These are phyloP conservation scores for Botrytis fragariae DNA, from an alignment of 2,329 filamentous ascomycete species.

Conservation along the genomic window DNA sequence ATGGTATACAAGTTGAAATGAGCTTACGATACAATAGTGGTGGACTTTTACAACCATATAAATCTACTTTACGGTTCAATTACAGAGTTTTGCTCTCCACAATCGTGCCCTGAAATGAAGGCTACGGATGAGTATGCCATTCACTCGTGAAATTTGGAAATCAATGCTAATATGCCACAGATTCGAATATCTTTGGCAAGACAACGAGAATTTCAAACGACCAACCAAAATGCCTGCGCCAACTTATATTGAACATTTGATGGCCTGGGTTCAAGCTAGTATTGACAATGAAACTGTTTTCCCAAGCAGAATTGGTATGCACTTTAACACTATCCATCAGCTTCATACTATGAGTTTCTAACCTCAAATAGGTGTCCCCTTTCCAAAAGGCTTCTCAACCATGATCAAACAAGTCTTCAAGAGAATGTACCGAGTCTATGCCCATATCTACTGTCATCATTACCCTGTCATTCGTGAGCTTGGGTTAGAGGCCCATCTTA, in stretches of 20 bases:
- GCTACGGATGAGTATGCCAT: slow-evolving; percentile 90
- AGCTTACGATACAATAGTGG: slow-evolving; percentile 60
- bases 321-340: slow-evolving; percentile 48
- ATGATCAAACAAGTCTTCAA: slow-evolving; percentile 97
- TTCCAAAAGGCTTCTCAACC: slow-evolving; percentile 86
- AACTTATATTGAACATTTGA: slow-evolving; percentile 95
- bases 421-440: slow-evolving; percentile 96
- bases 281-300: slow-evolving; percentile 96
- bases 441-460: slow-evolving; percentile 99
- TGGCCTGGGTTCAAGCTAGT: slow-evolving; percentile 93
- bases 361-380: slow-evolving; percentile 68
- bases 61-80: slow-evolving; percentile 98
- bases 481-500: slow-evolving; percentile 92
- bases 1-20: background rate
- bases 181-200: slow-evolving; percentile 99
- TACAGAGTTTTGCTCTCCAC: slow-evolving; percentile 97
- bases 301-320: slow-evolving; percentile 81
- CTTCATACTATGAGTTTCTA: slow-evolving; percentile 29
- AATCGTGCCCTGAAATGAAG: slow-evolving; percentile 98
- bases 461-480: slow-evolving; percentile 95
- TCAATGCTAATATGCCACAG: slow-evolving; percentile 44
- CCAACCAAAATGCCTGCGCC: slow-evolving; percentile 98
- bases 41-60: slow-evolving; percentile 99
- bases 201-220: slow-evolving; percentile 87
- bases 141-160: background rate